These are phyloP conservation scores for Ogataea philodendri DNA, from an alignment of 805 yeast genomes.

Conservation along the genomic window DNA sequence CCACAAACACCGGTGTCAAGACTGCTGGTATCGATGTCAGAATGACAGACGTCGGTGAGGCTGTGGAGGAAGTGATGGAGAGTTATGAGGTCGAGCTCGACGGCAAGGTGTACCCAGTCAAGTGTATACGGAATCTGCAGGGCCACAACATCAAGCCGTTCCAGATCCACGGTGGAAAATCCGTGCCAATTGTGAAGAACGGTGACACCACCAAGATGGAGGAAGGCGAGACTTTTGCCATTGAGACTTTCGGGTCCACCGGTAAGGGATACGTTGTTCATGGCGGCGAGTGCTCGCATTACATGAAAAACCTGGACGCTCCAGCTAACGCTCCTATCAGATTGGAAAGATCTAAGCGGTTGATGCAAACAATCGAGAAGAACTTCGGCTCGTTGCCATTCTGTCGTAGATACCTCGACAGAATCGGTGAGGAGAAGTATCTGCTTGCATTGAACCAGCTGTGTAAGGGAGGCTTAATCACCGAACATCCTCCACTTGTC, in stretches of 20 bases:
- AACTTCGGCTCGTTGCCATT: slow-evolving; percentile 94
- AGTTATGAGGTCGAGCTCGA: slow-evolving; percentile 88
- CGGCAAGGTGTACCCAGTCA: slow-evolving; percentile 82
- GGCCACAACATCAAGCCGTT: slow-evolving; percentile 91
- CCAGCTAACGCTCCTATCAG: slow-evolving; percentile 52
- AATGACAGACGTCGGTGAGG: slow-evolving; percentile 91
- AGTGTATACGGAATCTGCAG: slow-evolving; percentile 85
- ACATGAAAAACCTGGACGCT: slow-evolving; percentile 60
- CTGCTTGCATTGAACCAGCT: slow-evolving; percentile 80
- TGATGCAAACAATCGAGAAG: slow-evolving; percentile 67
- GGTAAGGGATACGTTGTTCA: slow-evolving; percentile 87
- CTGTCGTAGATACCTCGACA: slow-evolving; percentile 92
- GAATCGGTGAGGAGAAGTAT: slow-evolving; percentile 89
- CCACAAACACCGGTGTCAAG: slow-evolving; percentile 89
- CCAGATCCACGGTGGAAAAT: slow-evolving; percentile 89
- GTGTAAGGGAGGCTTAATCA: slow-evolving; percentile 82
- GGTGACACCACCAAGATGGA: slow-evolving; percentile 97
- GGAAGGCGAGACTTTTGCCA: slow-evolving; percentile 97
- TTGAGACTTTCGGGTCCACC: slow-evolving; percentile 96
- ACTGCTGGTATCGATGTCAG: slow-evolving; percentile 97
- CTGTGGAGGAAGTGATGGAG: slow-evolving; percentile 96
- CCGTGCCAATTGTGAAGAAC: slow-evolving; percentile 93
- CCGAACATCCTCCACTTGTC: slow-evolving; percentile 89
- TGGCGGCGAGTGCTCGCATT: slow-evolving; percentile 94
- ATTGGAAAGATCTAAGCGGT: slow-evolving; percentile 63